A percentile compares a stretch with the other conserved stretches of the same genome.
Evolutionary conservation across 192 early-diverging fungal genomes (phyloP).

Genomic region (Umbelopsis sp.): DNA sequence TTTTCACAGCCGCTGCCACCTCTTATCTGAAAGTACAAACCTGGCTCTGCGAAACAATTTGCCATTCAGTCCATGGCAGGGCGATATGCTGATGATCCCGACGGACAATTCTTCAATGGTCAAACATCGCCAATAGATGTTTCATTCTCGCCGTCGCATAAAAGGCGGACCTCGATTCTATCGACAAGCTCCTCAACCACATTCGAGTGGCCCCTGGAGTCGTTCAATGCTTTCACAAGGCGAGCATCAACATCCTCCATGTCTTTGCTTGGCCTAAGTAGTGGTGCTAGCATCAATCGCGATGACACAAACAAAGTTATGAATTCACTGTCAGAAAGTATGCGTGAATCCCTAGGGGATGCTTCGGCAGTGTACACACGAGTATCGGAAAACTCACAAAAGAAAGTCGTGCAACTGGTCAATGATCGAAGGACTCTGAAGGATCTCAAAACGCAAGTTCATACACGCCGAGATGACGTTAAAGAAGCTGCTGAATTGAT

Average conservation of each 20-base stretch:
- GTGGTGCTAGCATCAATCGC: neutral
- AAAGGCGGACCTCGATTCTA: conserved; percentile 1
- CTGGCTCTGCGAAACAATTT: neutral
- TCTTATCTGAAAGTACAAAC: too few species aligned
- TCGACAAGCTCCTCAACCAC: conserved; percentile 2
- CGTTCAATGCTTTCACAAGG: conserved; percentile 6
- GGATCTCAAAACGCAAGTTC: neutral
- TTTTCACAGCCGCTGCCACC: too few species aligned
- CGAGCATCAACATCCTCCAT: conserved; percentile 20
- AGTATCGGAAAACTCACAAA: neutral
- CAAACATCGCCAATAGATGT: conserved; percentile 1
- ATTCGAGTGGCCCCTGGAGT: conserved; percentile 14
- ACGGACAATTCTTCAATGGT: neutral
- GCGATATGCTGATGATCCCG: neutral
- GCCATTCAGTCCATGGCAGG: neutral
- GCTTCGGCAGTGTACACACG: neutral
- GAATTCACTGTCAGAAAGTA: neutral
- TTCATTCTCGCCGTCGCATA: neutral
- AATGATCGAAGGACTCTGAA: neutral
- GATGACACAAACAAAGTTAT: conserved; percentile 10
- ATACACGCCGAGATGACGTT: neutral
- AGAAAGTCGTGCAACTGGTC: neutral
- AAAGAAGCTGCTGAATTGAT: conserved; percentile 2
- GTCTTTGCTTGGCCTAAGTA: conserved; percentile 1
- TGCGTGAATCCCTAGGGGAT: neutral